These are phyloP conservation scores for Mentha longifolia DNA, from an alignment of 257 asterid genomes.

Conservation along the genomic window DNA sequence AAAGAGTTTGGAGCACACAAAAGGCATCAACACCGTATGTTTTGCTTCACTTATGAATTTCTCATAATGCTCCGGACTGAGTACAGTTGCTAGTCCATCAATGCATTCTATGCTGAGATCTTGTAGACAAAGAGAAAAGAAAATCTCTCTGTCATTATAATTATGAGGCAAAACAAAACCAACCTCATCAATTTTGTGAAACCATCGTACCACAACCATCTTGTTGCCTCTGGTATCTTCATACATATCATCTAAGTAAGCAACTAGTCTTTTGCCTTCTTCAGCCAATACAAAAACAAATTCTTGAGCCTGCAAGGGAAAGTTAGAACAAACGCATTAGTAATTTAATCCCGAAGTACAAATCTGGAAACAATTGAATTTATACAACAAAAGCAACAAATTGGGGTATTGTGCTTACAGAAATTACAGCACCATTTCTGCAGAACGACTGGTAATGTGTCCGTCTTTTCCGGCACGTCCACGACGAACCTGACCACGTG, in stretches of 20 bases:
- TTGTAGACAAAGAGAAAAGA: constrained; percentile 92
- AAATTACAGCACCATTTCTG: constrained; percentile 71
- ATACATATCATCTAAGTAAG: constrained; percentile 82
- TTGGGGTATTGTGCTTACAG: constrained; percentile 50
- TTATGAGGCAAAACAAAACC: constrained; percentile 79
- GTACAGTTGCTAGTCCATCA: constrained; percentile 90
- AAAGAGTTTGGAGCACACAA: constrained; percentile 74
- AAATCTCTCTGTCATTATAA: constrained; percentile 90
- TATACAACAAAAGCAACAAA: not conserved
- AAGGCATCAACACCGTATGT: constrained; percentile 52
- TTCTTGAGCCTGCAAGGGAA: constrained; percentile 58
- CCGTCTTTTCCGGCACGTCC: constrained; percentile 69
- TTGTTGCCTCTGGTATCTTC: constrained; percentile 82
- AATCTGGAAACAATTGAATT: not conserved
- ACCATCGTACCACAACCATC: constrained; percentile 96
- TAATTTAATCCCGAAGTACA: not conserved
- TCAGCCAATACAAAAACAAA: constrained; percentile 86
- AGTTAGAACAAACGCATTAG: constrained; percentile 8
- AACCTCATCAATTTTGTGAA: constrained; percentile 97
- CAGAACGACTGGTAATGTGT: constrained; percentile 66
- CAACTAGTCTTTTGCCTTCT: constrained; percentile 72
- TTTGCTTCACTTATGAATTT: constrained; percentile 45
- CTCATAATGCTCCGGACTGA: constrained; percentile 83
- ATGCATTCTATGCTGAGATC: constrained; percentile 91
- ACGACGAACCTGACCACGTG: constrained; percentile 72